These are phyloP conservation scores for Orychophragmus violaceus DNA, from an alignment of 345 rosid species.

Conservation along the genomic window DNA sequence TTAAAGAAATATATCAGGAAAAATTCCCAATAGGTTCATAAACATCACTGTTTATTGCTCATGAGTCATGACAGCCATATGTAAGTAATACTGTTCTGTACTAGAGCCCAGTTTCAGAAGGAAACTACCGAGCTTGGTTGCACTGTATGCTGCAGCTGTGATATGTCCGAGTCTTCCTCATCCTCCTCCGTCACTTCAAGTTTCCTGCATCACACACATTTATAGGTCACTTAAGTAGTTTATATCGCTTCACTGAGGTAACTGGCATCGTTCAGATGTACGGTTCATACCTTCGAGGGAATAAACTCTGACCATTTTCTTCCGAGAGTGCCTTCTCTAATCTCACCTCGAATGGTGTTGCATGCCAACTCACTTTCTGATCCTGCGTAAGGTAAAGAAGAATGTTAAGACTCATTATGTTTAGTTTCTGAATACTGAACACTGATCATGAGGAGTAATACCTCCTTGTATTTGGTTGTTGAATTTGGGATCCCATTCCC, in stretches of 20 bases:
- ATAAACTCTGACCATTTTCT: conserved; percentile 19
- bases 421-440: not conserved
- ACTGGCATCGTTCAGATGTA: not conserved
- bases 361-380: conserved; percentile 97
- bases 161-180: conserved; percentile 6
- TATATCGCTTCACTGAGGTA: not conserved
- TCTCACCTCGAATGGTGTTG: conserved; percentile 96
- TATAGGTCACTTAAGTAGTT: not conserved
- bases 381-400: conserved; percentile 48
- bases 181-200: conserved; percentile 29
- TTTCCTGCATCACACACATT: conserved; percentile 21
- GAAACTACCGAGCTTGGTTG: conserved; percentile 23
- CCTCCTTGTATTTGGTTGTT: conserved; percentile 96
- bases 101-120: conserved; percentile 12
- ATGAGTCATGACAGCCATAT: conserved; percentile 8
- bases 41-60: not conserved
- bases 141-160: conserved; percentile 19
- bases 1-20: not conserved
- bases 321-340: conserved; percentile 89
- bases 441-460: conserved; percentile 17
- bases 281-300: conserved; percentile 18
- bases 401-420: not conserved
- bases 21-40: not conserved
- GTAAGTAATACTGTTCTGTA: conserved; percentile 18
- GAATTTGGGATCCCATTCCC: conserved; percentile 99